Evolutionary conservation across 2,329 filamentous ascomycete genomes (phyloP), one percentile per base, ranked within the genome.

Genomic region (Fusarium sp.): DNA sequence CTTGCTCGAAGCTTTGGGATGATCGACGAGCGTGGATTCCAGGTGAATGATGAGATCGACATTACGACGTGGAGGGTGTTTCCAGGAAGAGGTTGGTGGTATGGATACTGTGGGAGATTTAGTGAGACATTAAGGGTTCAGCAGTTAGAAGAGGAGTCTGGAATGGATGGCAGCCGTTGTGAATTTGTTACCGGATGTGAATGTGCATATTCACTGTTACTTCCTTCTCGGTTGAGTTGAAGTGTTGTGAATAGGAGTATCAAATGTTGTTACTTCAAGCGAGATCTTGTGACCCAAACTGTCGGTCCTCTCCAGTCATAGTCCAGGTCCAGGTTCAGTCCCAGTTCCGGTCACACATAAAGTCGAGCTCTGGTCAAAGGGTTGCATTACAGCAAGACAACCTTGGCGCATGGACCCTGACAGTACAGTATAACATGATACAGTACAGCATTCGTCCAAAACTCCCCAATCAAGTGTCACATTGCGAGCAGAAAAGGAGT

Each of bases 1-100:
- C n/a, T 65, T 37, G 52, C 44, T 53, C 22, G 41, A 40, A 47
- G 64, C 58, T 41, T 63, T 59, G 60, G 40, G 30, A 54, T 41
- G 63, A 65, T 65, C 63, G 42, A 61, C 55, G 29, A 37, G 20
- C 42, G 55, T 61, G 47, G 63, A 51, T 67, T 67, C 53, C 29
- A 57, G 45, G 37, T 63, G 57, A 45, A 62, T 52, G 48, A 29
- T 41, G 63, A 30, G 68, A 71, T 70, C 68, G 67, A 40, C 67
- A 47, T 47, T 63, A 44, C 55, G 37, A 47, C 46, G 46, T 57
- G 55, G 41, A 34, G 53, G 53, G 30, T 49, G 44, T 40, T 40
- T 54, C 44, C 25, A 30, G 37, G 42, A 27, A 24, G 42, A 42
- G 51, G 58, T 27, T 51, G 51, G 41, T 48, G 9, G 48, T n/a